These are phyloP conservation scores for Fusarium chaquense DNA, from an alignment of 2,329 filamentous ascomycete genomes.

Conservation along the genomic window DNA sequence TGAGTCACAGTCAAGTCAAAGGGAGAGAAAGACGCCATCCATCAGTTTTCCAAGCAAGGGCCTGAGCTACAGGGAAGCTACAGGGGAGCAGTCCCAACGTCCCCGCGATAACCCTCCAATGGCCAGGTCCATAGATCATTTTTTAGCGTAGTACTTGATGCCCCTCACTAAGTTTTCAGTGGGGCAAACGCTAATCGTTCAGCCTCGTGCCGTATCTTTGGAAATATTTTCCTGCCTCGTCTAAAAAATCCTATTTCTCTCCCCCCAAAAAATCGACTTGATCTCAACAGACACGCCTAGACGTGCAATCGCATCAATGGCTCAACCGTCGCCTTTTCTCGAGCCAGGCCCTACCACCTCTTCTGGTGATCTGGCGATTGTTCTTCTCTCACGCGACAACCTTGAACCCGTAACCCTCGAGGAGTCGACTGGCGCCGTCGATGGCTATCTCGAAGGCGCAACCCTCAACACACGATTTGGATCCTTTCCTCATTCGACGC, in stretches of 20 bases:
- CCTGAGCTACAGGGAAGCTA: conserved; percentile 28
- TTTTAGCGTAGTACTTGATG: conserved; percentile 25
- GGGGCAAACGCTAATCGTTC: conserved; percentile 33
- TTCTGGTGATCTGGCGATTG: conserved; percentile 78
- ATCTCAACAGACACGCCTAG: conserved; percentile 2
- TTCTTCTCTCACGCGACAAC: conserved; percentile 90
- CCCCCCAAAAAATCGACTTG: background rate
- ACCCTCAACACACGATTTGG: conserved; percentile 94
- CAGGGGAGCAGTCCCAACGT: conserved; percentile 1
- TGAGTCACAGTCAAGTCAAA: conserved; percentile 41
- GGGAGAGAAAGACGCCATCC: conserved; percentile 40
- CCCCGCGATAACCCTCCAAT: conserved; percentile 26
- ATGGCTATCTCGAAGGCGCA: conserved; percentile 80
- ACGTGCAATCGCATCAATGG: conserved; percentile 49
- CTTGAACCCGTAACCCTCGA: conserved; percentile 80
- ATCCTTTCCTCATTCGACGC: conserved; percentile 84
- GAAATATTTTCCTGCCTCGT: conserved; percentile 42
- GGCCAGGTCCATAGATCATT: conserved; percentile 29
- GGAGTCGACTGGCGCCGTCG: conserved; percentile 70
- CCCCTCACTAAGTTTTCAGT: conserved; percentile 41
- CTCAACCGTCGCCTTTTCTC: conserved; percentile 79
- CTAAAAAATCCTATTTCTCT: conserved; percentile 15
- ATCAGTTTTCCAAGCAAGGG: conserved; percentile 32
- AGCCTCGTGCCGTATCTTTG: conserved; percentile 31
- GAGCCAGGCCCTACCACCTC: conserved; percentile 73